Base-by-base conservation (phyloP, 495 filamentous ascomycete genomes). In the Poronia punctata region DNA sequence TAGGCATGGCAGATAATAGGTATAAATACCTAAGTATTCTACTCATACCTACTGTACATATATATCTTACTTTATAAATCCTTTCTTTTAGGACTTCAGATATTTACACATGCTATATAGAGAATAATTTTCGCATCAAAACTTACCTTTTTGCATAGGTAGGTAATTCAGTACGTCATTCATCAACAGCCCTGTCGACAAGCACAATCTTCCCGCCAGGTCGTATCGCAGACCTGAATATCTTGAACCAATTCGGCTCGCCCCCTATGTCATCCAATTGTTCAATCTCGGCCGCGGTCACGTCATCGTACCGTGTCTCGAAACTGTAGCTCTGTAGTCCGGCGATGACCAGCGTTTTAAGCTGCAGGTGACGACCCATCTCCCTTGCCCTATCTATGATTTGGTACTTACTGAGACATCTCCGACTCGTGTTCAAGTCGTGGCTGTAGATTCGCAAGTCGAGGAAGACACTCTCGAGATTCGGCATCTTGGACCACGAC, bases 261-360 rank as follows among this genome's bases (percentile, higher is more conserved):
- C 38, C 44, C 2, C 49, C 30, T 4, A 55, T 14, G 34, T 49
- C 41, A 10, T 55, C 49, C 6, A 14, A 34, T 11, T 35, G 9
- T 25, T 55, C 52, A 7, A 58, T 28, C 7, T 35, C 27, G 2
- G 22, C 19, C 3, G 25, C 35, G n/a, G 49, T 44, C 17, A 43
- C 43, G 3, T 26, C 27, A 8, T 48, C n/a, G 23, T 50, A 50
- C 14, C 15, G 30, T 4, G 35, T 47, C 9, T 37, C 18, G 23
- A 58, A 55, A 23, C 35, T 46, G 23, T 58, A 58, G 19, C 55
- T 58, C 38, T 55, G 49, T 4, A 58, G 34, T 11, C 55, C 55
- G 14, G 55, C 55, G 35, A 58, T 49, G 15, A 58, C 43, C 4
- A 58, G 38, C 18, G 41, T 27, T 17, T 53, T 48, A n/a, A 58